Evolutionary conservation across 1,284 basidiomycete genomes (phyloP).

Genomic region (Trichosporon ovoides): DNA sequence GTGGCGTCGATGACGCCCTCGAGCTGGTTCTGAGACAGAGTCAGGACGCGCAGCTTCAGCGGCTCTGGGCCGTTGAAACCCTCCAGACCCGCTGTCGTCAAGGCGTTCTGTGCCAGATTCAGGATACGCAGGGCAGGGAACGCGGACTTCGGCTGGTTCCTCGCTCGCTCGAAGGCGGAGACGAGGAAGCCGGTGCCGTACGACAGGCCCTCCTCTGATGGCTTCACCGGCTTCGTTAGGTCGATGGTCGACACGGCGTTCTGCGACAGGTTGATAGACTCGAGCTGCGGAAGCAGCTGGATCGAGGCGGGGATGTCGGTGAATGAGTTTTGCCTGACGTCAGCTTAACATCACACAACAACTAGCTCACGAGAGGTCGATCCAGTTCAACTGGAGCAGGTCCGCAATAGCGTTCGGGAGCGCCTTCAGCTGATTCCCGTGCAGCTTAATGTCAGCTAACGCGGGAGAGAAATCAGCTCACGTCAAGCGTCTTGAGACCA

Average conservation of each 20-base stretch:
- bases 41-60: conserved; percentile 28
- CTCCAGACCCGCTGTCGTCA: conserved; percentile 26
- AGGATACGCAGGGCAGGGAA: conserved; percentile 34
- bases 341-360: neutral
- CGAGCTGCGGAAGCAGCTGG: conserved; percentile 42
- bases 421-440: conserved; percentile 29
- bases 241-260: conserved; percentile 38
- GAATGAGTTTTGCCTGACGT: conserved; percentile 37
- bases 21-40: conserved; percentile 34
- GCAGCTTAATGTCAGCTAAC: conserved; percentile 25
- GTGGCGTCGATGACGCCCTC: conserved; percentile 27
- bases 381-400: conserved; percentile 35
- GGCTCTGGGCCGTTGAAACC: conserved; percentile 18
- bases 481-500: conserved; percentile 41
- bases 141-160: conserved; percentile 22
- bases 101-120: conserved; percentile 34
- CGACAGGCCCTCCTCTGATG: conserved; percentile 38
- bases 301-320: conserved; percentile 33
- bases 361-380: conserved; percentile 43
- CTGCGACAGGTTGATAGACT: conserved; percentile 39
- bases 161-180: conserved; percentile 36
- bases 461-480: conserved; percentile 22
- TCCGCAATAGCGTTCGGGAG: conserved; percentile 44
- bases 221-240: conserved; percentile 34
- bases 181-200: conserved; percentile 45